Evolutionary conservation across 2,329 filamentous ascomycete genomes (phyloP), one percentile per base, ranked within the genome.

Genomic region (Colletotrichum sp.): DNA sequence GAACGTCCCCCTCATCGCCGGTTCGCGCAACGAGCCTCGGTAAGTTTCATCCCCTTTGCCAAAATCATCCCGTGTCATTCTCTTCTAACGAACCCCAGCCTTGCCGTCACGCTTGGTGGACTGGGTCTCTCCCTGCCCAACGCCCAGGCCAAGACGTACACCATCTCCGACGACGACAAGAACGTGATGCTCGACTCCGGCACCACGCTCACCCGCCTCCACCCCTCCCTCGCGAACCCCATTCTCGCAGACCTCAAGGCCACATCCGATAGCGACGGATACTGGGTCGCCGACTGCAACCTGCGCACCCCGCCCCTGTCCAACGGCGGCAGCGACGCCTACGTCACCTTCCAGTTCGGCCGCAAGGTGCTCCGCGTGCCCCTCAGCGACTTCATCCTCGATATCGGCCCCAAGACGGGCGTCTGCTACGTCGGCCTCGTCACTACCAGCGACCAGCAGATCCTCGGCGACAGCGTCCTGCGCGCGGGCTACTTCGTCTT

Each of bases 181-280:
- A 85, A 84, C 64, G 86, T 89, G 26, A 84, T 89, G 80, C 84
- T 91, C 68, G 90, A 92, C 82, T 89, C 87, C 4, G 90, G 90
- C 68, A 88, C 88, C 2, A 90, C 89, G 1, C 80, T 91, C 14
- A 86, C 83, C 5, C 84, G 87, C 24, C 84, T 91, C 48, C 89
- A 89, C 21, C 78, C 83, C 12, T 57, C 81, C 3, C 81, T 89
- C 9, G 87, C 88, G n/a, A 74, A 78, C 7, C 84, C 84, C 3
- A 83, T 91, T 5, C 85, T 88, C 2, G 77, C 83, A 5, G 82
- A 83, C n/a, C 86, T 91, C 36, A 83, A 84, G 12, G 88, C 86
- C 0, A 43, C 79, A 34, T 81, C 84, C 21, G 85, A 87, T 68
- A 82, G 83, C 9, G 79, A 85, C 10, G 88, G 87, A 32, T 87